Evolutionary conservation across 2,329 filamentous ascomycete species (phyloP), one percentile per base, ranked within the genome.

Genomic region (Apiospora marii): DNA sequence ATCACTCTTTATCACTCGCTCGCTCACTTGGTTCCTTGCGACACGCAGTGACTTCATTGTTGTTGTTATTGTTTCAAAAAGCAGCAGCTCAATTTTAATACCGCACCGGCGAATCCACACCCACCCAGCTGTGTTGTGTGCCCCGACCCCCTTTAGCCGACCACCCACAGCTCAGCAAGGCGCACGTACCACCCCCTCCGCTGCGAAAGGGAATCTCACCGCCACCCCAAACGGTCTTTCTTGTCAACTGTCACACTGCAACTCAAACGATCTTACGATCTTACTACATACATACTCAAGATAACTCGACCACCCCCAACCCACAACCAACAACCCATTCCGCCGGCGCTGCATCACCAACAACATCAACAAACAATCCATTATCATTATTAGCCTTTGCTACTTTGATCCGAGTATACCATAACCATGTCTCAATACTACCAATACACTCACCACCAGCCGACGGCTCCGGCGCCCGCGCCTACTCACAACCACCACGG

Each of bases 401-500:
- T 64, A 64, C 34, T 64, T 64, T 58, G 19, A 41, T 64, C 58
- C 12, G 22, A 64, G 34, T 64, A 64, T 64, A 64, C 30, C 34
- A 64, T 64, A 64, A 10, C 58, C 58, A 91, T 92, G 90, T 89
- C 90, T 84, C 85, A 87, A 80, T 92, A 91, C 83, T 91, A 91
- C 81, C 87, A 89, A 80, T 91, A 49, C 69, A 49, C 24, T 68
- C 82, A 87, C 75, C 89, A 91, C 81, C 85, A 89, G 76, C 88
- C 88, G 78, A 87, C 88, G 73, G 86, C 91, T 68, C 83, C 86
- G 72, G 84, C 87, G 72, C 87, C 86, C 78, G 86, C 84, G 58
- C 83, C 88, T 79, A 88, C 92, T 75, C 93, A 96, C 85, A 92
- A 90, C 83, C 92, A 96, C 85, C 93, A 96, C 83, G 93, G 94